Base-by-base conservation (phyloP, 2,329 filamentous ascomycete species). In the Aspergillus intermedius region DNA sequence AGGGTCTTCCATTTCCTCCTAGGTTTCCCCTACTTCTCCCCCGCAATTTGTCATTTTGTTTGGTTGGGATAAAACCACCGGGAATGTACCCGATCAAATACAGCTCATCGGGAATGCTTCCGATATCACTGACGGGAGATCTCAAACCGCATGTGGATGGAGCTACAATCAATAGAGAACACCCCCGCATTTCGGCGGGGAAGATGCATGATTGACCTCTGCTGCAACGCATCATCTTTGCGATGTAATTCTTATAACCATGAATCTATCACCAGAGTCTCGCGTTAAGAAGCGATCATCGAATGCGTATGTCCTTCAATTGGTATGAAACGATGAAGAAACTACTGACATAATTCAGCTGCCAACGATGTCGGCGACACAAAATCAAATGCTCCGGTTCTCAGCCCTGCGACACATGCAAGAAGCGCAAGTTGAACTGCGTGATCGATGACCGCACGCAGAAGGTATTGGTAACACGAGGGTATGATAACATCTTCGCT, bases 391-490 rank as follows among this genome's bases (percentile, higher is more conserved):
- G 72, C 54, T 69, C 70, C 17, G 73, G 72, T 10, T 57, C 60
- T 5, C 62, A 67, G 49, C 72, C 72, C 12, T 75, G 73, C 57
- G 66, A 70, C 42, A 65, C 64, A n/a, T 76, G 73, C 55, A 67
- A 58, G 39, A 74, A 72, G 51, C 65, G 72, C 19, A 70, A 68
- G n/a, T 57, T 72, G 15, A 51, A 61, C 1, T 75, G 73, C 47
- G 60, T 63, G 5, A 75, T 75, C 45, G 70, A 75, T 49, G 71
- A 75, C 35, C 65, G 67, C n/a, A 70, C 75, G 34, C 71, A 76
- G 44, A 77, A 77, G 52, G 64, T 78, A 12, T 57, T 77, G 3
- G 74, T 78, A 3, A 75, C 74, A 12, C 65, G 66, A 61, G 72
- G 71, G 74, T 75, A 54, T 47, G 61, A 47, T 22, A 35, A 17